These are phyloP conservation scores for Suillus clintonianus DNA, from an alignment of 768 basidiomycete genomes.

Conservation along the genomic window DNA sequence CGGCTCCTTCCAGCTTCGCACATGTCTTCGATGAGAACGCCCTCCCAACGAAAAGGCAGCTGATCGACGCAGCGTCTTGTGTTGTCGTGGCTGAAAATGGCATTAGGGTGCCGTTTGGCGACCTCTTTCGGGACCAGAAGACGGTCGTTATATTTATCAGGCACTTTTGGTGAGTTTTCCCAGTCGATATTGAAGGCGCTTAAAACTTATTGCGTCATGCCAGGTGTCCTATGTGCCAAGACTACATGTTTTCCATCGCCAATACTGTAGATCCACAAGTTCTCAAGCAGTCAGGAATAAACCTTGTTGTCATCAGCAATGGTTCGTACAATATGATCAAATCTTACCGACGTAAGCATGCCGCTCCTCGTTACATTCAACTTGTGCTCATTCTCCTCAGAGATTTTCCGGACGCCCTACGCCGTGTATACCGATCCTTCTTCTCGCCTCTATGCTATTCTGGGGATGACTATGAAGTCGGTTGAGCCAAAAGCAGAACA, in stretches of 20 bases:
- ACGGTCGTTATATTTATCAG: constrained; percentile 85
- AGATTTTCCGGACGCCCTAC: constrained; percentile 74
- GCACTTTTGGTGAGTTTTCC: constrained; percentile 66
- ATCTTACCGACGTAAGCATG: constrained; percentile 62
- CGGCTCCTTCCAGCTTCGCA: constrained; percentile 13
- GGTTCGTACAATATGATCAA: constrained; percentile 77
- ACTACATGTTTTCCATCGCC: constrained; percentile 77
- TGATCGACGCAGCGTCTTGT: constrained; percentile 61
- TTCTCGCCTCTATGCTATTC: constrained; percentile 62
- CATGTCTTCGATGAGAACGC: constrained; percentile 43
- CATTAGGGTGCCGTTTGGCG: constrained; percentile 63
- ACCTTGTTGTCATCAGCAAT: constrained; percentile 76
- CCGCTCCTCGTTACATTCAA: not conserved
- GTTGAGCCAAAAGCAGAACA: constrained; percentile 42
- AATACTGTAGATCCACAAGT: constrained; percentile 47
- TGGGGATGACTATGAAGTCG: constrained; percentile 71
- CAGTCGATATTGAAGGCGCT: constrained; percentile 4
- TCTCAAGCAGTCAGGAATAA: constrained; percentile 51
- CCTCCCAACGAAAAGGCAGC: constrained; percentile 54
- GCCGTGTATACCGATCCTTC: constrained; percentile 80
- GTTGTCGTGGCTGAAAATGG: constrained; percentile 71
- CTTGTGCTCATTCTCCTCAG: constrained; percentile 22
- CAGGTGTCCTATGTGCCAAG: constrained; percentile 82
- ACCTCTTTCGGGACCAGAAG: constrained; percentile 56
- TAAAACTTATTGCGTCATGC: not conserved